Evolutionary conservation across 768 basidiomycete species (phyloP).

Genomic region (Tremella yokohamensis): DNA sequence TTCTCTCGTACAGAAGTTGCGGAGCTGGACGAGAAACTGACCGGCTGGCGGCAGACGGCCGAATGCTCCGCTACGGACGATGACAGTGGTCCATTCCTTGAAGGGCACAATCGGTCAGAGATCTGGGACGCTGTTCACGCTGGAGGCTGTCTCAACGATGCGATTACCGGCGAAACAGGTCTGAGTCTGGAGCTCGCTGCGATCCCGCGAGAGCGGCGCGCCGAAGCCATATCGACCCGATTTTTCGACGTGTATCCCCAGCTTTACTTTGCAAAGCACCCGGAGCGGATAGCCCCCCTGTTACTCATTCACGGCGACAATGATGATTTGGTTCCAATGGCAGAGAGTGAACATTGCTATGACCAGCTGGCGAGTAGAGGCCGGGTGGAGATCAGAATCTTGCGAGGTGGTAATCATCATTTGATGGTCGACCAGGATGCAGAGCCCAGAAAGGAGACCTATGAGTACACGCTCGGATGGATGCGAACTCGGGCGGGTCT

Average conservation of each 20-base stretch:
- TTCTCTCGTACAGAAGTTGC: too few species aligned
- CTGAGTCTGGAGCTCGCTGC: neutral
- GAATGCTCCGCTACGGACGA: too few species aligned
- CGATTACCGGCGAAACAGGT: slow-evolving; percentile 1
- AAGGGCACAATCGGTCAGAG: neutral
- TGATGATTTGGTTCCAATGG: slow-evolving; percentile 7
- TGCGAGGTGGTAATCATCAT: slow-evolving; percentile 4
- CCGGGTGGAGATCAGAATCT: neutral
- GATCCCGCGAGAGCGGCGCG: neutral
- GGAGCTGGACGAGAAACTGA: too few species aligned
- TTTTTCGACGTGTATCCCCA: slow-evolving; percentile 4
- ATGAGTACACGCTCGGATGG: too few species aligned
- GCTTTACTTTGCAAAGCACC: slow-evolving; percentile 5
- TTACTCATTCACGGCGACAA: slow-evolving; percentile 12
- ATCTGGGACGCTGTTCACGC: slow-evolving; percentile 1
- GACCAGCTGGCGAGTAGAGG: too few species aligned
- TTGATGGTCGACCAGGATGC: neutral
- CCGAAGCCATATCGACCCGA: slow-evolving; percentile 5
- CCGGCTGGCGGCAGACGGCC: too few species aligned
- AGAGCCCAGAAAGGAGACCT: too few species aligned
- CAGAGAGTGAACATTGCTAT: too few species aligned
- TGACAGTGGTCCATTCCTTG: too few species aligned
- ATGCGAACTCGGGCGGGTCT: too few species aligned
- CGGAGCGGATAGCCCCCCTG: slow-evolving; percentile 4
- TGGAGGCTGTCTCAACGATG: slow-evolving; percentile 5